Evolutionary conservation across 148 eudicot genomes (phyloP).

Genomic region (Salicornia ramosissima): DNA sequence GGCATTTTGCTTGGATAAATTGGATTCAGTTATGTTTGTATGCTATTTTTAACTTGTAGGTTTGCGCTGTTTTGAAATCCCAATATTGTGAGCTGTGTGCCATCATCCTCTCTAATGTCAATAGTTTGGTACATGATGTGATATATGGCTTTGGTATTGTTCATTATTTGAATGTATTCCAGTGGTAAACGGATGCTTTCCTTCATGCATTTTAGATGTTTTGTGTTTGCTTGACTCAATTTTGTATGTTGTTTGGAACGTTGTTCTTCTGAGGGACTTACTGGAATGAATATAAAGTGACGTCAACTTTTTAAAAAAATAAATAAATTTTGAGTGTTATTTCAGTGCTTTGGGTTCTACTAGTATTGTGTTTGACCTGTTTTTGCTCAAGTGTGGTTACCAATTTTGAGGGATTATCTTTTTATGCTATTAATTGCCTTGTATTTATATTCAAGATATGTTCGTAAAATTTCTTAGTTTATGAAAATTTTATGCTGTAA

Average conservation of each 20-base stretch:
- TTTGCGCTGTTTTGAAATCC: background rate
- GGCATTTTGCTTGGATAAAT: background rate
- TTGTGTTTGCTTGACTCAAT: background rate
- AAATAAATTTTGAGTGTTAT: too few relatives aligned
- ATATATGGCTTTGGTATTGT: background rate
- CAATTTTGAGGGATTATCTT: too few relatives aligned
- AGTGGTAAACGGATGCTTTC: background rate
- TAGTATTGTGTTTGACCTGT: too few relatives aligned
- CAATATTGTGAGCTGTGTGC: background rate
- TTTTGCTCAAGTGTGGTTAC: too few relatives aligned
- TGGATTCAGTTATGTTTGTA: too few relatives aligned
- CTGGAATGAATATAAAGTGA: background rate
- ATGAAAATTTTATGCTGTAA: too few relatives aligned
- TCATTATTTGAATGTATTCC: background rate
- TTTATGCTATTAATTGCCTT: too few relatives aligned
- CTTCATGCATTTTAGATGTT: background rate
- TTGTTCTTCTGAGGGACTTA: background rate
- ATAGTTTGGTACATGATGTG: too few relatives aligned
- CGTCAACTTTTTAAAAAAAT: too few relatives aligned
- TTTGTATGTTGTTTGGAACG: background rate
- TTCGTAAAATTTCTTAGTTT: too few relatives aligned
- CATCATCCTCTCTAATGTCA: background rate
- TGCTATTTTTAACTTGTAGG: background rate
- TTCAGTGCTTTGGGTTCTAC: background rate
- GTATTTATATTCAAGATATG: too few relatives aligned